These are phyloP conservation scores for Caryopteris hybrid DNA, from an alignment of 305 asterid species.

Conservation along the genomic window DNA sequence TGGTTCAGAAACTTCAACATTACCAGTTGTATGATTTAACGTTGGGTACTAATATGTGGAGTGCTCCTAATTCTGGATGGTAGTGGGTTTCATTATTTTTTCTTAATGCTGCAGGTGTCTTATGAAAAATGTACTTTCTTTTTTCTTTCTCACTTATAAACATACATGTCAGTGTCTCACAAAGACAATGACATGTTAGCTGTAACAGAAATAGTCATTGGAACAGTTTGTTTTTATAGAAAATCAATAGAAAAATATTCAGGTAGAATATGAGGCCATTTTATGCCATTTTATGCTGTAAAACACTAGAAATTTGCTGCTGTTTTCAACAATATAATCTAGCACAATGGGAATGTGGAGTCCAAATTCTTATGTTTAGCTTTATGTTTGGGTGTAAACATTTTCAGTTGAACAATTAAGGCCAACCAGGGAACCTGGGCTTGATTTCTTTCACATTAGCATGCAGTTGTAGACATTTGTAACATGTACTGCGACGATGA, in stretches of 20 bases:
- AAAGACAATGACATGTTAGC: background rate
- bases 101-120: background rate
- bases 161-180: background rate
- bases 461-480: background rate
- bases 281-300: no score
- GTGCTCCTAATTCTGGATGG: conserved; percentile 1
- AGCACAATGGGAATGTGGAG: no score
- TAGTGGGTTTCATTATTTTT: background rate
- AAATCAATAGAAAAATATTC: background rate
- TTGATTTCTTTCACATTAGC: background rate
- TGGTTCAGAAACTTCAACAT: background rate
- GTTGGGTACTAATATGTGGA: background rate
- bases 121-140: background rate
- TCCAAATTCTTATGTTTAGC: no score
- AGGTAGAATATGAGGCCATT: background rate
- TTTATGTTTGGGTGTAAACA: no score
- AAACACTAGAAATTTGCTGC: no score
- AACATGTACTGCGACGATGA: background rate
- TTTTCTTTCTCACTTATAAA: background rate
- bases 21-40: background rate
- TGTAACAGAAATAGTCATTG: background rate
- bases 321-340: no score
- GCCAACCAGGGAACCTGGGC: background rate
- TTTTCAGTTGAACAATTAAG: no score
- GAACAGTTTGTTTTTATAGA: background rate